These are phyloP conservation scores for Collybia sordida DNA, from an alignment of 768 basidiomycete species.

Conservation along the genomic window DNA sequence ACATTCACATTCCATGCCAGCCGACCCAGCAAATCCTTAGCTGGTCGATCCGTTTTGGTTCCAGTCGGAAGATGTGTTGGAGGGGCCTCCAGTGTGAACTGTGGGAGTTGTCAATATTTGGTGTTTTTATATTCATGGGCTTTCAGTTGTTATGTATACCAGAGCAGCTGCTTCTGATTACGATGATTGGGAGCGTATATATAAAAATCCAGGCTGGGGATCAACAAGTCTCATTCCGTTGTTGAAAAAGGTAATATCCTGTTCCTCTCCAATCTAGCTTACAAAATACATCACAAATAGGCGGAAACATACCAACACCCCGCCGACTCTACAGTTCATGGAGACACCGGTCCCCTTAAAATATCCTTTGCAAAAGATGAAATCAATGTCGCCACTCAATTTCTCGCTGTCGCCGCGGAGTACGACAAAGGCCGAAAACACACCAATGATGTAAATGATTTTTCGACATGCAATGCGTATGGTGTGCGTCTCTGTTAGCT, in stretches of 20 bases:
- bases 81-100: constrained; percentile 64
- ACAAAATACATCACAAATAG: constrained; percentile 16
- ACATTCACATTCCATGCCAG: constrained; percentile 46
- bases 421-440: constrained; percentile 48
- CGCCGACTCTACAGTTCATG: constrained; percentile 37
- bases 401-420: constrained; percentile 40
- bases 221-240: constrained; percentile 57
- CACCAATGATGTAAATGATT: constrained; percentile 48
- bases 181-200: constrained; percentile 56
- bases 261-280: not conserved
- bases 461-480: constrained; percentile 44
- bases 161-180: constrained; percentile 64
- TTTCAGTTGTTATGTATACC: constrained; percentile 51
- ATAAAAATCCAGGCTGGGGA: constrained; percentile 62
- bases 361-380: constrained; percentile 40
- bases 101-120: constrained; percentile 26
- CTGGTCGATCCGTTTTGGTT: constrained; percentile 43
- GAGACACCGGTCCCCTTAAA: constrained; percentile 48
- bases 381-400: constrained; percentile 43
- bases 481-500: constrained; percentile 35
- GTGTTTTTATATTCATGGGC: not conserved
- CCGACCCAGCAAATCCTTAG: constrained; percentile 38
- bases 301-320: constrained; percentile 38
- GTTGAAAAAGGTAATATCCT: constrained; percentile 46
- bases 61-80: constrained; percentile 53